Conservation (phyloP, 202 grass and related monocot genomes). For the Brachypodium distachyon region DNA sequence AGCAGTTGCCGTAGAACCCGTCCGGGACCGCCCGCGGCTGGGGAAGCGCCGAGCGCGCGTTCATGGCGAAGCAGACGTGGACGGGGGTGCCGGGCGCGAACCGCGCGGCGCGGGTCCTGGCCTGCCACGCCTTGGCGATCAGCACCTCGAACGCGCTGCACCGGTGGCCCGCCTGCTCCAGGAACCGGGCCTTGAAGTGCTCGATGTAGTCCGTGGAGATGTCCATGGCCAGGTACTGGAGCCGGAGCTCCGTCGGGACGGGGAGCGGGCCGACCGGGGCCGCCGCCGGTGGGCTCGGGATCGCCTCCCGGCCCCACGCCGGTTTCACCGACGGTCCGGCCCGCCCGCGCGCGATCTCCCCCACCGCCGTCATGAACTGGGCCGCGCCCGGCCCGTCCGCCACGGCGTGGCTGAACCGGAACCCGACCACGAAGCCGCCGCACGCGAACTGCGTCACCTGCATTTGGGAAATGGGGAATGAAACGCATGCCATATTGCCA, state of each 20-base stretch:
- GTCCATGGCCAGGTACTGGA: conserved; percentile 79
- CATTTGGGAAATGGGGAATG: background rate
- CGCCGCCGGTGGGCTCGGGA: conserved; percentile 41
- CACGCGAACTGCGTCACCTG: conserved; percentile 73
- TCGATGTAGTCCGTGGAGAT: conserved; percentile 69
- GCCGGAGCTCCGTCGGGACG: conserved; percentile 32
- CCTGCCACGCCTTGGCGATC: conserved; percentile 86
- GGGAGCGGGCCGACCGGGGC: conserved; percentile 49
- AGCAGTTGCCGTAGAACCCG: conserved; percentile 85
- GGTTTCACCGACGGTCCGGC: conserved; percentile 24
- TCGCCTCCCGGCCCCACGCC: conserved; percentile 52
- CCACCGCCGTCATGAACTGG: conserved; percentile 65
- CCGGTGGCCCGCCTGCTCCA: conserved; percentile 36
- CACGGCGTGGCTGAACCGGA: conserved; percentile 65
- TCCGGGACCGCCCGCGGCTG: conserved; percentile 13
- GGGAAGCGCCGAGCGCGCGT: conserved; percentile 47
- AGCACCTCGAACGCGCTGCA: conserved; percentile 87
- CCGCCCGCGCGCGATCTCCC: conserved; percentile 45
- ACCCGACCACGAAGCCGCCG: conserved; percentile 76
- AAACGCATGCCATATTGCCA: background rate
- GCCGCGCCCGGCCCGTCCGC: conserved; percentile 68
- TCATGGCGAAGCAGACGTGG: conserved; percentile 85
- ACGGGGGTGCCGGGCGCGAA: conserved; percentile 28
- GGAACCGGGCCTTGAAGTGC: conserved; percentile 63
- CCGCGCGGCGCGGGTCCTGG: conserved; percentile 46